Conservation (phyloP, 352 stramenopile genomes). For the Albugo candida region DNA sequence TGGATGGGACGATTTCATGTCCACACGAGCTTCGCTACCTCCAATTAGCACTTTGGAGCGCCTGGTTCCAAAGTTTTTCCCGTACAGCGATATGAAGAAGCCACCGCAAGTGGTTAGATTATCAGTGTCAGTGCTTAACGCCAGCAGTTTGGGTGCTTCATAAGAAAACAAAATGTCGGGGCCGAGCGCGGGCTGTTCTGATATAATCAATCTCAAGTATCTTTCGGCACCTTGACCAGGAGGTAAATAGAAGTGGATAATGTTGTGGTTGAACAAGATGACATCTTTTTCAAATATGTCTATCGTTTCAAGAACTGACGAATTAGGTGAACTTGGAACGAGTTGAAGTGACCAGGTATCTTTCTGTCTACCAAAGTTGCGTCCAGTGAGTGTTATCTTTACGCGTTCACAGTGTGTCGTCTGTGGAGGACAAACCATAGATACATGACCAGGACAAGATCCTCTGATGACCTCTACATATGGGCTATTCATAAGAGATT, state of each 20-base stretch:
- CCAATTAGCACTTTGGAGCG: constrained; percentile 23
- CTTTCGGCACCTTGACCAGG: constrained; percentile 23
- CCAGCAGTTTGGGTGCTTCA: constrained; percentile 17
- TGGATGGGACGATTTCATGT: constrained; percentile 19
- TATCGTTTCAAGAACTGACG: constrained; percentile 4
- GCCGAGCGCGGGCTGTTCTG: constrained; percentile 14
- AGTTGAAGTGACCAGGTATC: constrained; percentile 26
- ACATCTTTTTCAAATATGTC: constrained; percentile 16
- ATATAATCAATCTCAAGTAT: constrained; percentile 17
- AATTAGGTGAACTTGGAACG: not conserved
- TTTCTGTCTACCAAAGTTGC: constrained; percentile 26
- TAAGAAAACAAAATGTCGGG: constrained; percentile 23
- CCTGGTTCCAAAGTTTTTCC: constrained; percentile 34
- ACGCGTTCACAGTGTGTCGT: constrained; percentile 29
- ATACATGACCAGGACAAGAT: constrained; percentile 12
- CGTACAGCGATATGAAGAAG: constrained; percentile 33
- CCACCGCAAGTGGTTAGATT: constrained; percentile 42
- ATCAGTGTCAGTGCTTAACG: constrained; percentile 18
- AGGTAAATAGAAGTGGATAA: constrained; percentile 33
- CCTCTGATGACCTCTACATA: constrained; percentile 2
- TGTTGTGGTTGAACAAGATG: constrained; percentile 33
- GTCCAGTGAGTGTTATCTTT: constrained; percentile 19
- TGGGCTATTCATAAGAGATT: no score
- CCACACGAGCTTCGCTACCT: constrained; percentile 26
- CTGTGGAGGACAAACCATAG: constrained; percentile 13